A percentile compares a stretch with the other conserved stretches of the same genome.
phyloP scores from a whole-genome alignment of 306 rosid species.

The Fragaria nilgerrensis region DNA sequence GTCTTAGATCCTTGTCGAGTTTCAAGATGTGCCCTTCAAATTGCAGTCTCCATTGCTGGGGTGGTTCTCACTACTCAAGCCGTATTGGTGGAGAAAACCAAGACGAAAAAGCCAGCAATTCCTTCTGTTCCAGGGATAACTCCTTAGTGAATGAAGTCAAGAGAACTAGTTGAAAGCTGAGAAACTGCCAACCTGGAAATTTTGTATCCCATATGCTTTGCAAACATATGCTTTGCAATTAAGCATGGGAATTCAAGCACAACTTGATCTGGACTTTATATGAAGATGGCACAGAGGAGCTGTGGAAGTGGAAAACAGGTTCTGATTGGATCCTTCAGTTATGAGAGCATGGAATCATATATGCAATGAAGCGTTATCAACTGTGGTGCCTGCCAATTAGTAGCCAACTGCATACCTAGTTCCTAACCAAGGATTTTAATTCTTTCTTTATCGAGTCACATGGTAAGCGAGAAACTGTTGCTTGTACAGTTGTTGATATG shows the following conservation, averaged over 20 bases:
- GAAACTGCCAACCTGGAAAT: not conserved
- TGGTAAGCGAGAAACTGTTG: not conserved
- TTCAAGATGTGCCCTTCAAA: slow-evolving; percentile 89
- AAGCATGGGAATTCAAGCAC: not conserved
- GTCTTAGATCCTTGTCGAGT: slow-evolving; percentile 89
- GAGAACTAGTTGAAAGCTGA: slow-evolving; percentile 9
- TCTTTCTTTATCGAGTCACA: not conserved
- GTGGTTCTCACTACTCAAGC: slow-evolving; percentile 85
- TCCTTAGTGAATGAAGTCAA: slow-evolving; percentile 30
- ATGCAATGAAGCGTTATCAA: not conserved
- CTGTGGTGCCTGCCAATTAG: not conserved
- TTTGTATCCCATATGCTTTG: not conserved
- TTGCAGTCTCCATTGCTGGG: slow-evolving; percentile 81
- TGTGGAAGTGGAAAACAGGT: not conserved
- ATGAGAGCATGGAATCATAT: slow-evolving; percentile 1
- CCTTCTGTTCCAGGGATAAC: slow-evolving; percentile 78
- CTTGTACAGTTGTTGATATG: not conserved
- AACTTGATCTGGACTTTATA: slow-evolving; percentile 14
- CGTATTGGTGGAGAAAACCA: slow-evolving; percentile 68
- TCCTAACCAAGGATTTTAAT: not conserved
- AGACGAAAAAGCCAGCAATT: slow-evolving; percentile 51
- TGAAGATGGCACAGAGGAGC: not conserved
- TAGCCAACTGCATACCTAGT: not conserved
- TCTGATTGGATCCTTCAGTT: not conserved
- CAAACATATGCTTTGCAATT: not conserved